Evolutionary conservation across 257 asterid species (phyloP).

Genomic region (Primulina tabacum): DNA sequence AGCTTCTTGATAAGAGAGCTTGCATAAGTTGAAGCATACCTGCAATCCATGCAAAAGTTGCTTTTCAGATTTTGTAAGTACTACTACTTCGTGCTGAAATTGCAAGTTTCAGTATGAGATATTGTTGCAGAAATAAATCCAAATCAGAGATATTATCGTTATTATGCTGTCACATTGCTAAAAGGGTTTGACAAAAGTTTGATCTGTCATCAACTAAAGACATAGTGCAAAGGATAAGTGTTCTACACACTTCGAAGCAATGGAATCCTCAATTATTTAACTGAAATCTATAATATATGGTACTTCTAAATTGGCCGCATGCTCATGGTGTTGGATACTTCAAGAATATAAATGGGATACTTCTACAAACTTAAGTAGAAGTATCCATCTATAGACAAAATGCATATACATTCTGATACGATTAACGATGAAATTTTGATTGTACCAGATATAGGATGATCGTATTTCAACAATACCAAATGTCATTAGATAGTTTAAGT

Average conservation of each 20-base stretch:
- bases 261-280: not conserved
- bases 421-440: not conserved
- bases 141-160: not conserved
- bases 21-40: slow-evolving; percentile 84
- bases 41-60: slow-evolving; percentile 29
- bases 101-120: not conserved
- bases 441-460: not conserved
- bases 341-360: not conserved
- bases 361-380: too few relatives aligned
- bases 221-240: not conserved
- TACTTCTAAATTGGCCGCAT: not conserved
- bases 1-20: slow-evolving; percentile 63
- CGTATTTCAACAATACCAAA: not conserved
- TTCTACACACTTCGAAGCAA: not conserved
- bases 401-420: not conserved
- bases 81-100: not conserved
- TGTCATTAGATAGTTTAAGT: too few relatives aligned
- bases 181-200: not conserved
- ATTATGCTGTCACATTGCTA: not conserved
- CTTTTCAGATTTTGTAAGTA: not conserved
- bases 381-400: not conserved
- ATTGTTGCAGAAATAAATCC: not conserved
- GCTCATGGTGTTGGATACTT: not conserved
- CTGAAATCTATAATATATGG: not conserved
- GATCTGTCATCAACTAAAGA: not conserved